These are phyloP conservation scores for Verticillium zaregamsianum DNA, from an alignment of 2,329 filamentous ascomycete species.

Conservation along the genomic window DNA sequence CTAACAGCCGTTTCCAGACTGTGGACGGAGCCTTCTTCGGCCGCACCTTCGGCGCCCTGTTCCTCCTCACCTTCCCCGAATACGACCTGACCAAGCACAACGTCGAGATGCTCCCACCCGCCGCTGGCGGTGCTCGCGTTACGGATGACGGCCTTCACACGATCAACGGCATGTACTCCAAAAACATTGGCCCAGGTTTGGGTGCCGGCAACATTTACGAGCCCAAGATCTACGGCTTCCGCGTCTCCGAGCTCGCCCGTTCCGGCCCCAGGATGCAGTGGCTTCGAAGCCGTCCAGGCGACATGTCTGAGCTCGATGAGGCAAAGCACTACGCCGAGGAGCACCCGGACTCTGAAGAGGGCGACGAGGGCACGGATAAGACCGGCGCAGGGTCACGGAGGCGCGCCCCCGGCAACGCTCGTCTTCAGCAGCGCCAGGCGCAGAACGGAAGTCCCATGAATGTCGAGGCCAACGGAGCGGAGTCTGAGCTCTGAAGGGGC, in stretches of 20 bases:
- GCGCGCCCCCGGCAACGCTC: conserved; percentile 36
- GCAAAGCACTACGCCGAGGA: conserved; percentile 49
- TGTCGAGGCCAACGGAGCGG: conserved; percentile 49
- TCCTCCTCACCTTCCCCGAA: conserved; percentile 98
- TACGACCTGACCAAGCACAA: conserved; percentile 79
- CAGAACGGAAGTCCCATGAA: conserved; percentile 56
- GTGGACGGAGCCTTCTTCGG: conserved; percentile 98
- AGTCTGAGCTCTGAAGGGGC: conserved; percentile 45
- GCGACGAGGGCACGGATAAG: conserved; percentile 45
- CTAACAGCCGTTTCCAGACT: conserved; percentile 94
- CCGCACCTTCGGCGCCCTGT: conserved; percentile 92
- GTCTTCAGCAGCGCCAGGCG: conserved; percentile 35
- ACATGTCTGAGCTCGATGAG: conserved; percentile 84
- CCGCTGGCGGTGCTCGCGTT: conserved; percentile 24
- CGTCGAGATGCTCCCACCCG: conserved; percentile 46
- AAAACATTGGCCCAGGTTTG: conserved; percentile 85
- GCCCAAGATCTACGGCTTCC: conserved; percentile 93
- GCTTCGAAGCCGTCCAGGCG: conserved; percentile 77
- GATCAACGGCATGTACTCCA: conserved; percentile 82
- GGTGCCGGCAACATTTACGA: conserved; percentile 84
- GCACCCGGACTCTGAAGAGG: conserved; percentile 54
- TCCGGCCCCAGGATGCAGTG: conserved; percentile 96
- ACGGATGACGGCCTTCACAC: conserved; percentile 42
- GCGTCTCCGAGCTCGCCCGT: conserved; percentile 83
- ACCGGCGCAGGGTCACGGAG: conserved; percentile 37